Base-by-base conservation (phyloP, 2,329 filamentous ascomycete genomes). In the Hawksworthiomyces lignivorus region DNA sequence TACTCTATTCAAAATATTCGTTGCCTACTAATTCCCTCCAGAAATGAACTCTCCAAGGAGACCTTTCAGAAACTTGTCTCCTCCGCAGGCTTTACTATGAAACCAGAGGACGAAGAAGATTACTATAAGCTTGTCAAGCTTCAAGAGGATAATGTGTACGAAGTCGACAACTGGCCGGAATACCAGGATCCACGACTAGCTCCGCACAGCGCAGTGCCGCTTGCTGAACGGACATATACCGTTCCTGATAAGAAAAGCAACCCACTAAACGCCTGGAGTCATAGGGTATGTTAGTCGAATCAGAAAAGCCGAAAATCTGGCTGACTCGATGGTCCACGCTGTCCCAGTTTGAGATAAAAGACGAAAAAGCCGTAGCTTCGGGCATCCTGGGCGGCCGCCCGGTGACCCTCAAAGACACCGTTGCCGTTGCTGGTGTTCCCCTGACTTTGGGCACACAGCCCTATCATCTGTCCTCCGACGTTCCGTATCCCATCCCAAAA, bases 361-460 rank as follows among this genome's bases (percentile, higher is more conserved):
- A 50, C 47, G n/a, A 40, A 20, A 6, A 5, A 2, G 48, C 48
- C 11, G 34, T 33, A 4, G 17, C 31, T 0, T 19, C 20, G 3
- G 75, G 82, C 1, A 68, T 76, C 0, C 63, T 89, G 1, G 83
- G 87, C 49, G 85, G 84, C 10, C 72, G 88, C 0, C 82, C 83
- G 0, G 73, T 87, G 3, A 81, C 75, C 0, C 71, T 87, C 36
- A 89, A 89, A 60, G 84, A 89, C 52, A 83, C 87, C 54, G 75
- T 84, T 30, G 77, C 87, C 54, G 60, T 90, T 12, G 74, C 76
- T 11, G 85, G 83, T 1, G 75, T 19, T 65, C 68, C 36, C 64
- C 75, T 48, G 73, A 82, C 54, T 79, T 77, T 51, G 24, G 54
- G 52, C 52, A 77, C 70, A 2, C 62, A 69, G 5, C 56, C 67